A percentile compares a stretch with the other conserved stretches of the same genome.
These are phyloP conservation scores for Colletotrichum caudatum DNA, from an alignment of 2,329 filamentous ascomycete species.

Conservation along the genomic window DNA sequence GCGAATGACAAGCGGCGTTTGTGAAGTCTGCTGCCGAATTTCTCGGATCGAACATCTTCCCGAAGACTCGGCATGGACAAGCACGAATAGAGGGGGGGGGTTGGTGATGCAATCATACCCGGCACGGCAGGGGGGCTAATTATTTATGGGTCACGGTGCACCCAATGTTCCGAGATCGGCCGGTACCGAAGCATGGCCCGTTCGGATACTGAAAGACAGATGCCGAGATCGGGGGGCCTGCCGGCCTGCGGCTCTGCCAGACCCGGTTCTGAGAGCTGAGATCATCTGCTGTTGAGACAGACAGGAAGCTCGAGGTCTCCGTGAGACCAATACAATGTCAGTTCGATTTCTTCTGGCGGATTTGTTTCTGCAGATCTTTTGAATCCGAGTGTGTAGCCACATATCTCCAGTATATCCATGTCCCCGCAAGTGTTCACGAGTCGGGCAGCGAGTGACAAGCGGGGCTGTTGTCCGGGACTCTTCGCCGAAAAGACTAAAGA, in stretches of 20 bases:
- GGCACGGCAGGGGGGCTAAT: neutral
- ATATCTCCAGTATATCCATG: neutral
- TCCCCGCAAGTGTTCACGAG: neutral
- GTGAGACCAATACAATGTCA: neutral
- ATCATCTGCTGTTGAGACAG: neutral
- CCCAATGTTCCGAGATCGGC: slow-evolving; percentile 34
- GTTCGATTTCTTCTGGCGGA: neutral
- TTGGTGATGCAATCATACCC: neutral
- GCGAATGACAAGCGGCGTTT: neutral
- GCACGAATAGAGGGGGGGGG: neutral
- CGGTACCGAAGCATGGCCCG: slow-evolving; percentile 7
- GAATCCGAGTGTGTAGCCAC: neutral
- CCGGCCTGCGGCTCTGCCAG: slow-evolving; percentile 1
- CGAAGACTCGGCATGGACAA: neutral
- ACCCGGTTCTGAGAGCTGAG: neutral
- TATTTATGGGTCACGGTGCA: neutral
- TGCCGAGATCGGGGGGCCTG: neutral
- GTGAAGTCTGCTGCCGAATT: neutral
- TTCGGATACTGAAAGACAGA: slow-evolving; percentile 22
- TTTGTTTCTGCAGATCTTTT: neutral
- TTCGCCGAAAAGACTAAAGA: neutral
- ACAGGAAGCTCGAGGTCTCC: neutral
- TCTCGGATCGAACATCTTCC: slow-evolving; percentile 18
- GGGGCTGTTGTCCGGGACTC: no score
- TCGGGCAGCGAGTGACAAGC: neutral